Percentiles rank a stretch among this genome's conserved stretches.
These are phyloP conservation scores for Zygoascus flipseniorum DNA, from an alignment of 805 yeast species.

Conservation along the genomic window DNA sequence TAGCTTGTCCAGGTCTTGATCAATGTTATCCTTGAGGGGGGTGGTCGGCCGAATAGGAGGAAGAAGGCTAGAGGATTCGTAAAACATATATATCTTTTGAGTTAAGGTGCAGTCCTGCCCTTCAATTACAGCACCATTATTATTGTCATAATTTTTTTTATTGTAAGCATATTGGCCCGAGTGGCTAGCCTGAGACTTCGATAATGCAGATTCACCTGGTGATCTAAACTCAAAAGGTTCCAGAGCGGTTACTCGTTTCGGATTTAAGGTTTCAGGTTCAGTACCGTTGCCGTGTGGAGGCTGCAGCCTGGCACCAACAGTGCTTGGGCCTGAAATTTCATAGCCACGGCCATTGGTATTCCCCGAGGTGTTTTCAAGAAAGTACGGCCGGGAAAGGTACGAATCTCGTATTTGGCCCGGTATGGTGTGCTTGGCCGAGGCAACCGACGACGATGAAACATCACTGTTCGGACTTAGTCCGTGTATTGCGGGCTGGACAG, in stretches of 20 bases:
- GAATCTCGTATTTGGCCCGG: not conserved
- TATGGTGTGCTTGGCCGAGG: not conserved
- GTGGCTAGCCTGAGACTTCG: not conserved
- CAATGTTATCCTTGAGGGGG: not conserved
- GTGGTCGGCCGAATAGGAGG: not conserved
- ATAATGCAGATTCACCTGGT: not conserved
- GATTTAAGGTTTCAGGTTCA: not conserved
- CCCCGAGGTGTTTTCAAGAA: not conserved
- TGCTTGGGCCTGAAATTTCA: not conserved
- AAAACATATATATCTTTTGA: not conserved
- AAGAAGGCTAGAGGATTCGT: not conserved
- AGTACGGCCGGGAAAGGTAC: not conserved
- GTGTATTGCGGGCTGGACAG: not conserved
- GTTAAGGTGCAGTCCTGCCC: not conserved
- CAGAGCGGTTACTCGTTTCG: not conserved
- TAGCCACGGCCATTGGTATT: not conserved
- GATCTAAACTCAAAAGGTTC: not conserved
- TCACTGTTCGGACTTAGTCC: not conserved
- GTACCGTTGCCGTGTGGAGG: not conserved
- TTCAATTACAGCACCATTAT: not conserved
- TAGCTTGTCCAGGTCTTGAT: not conserved
- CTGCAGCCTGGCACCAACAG: not conserved
- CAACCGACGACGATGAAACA: not conserved
- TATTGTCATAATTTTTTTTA: not conserved
- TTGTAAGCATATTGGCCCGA: not conserved